Conservation (phyloP, 2,329 filamentous ascomycete species). For the Paracamarosporium sp. region DNA sequence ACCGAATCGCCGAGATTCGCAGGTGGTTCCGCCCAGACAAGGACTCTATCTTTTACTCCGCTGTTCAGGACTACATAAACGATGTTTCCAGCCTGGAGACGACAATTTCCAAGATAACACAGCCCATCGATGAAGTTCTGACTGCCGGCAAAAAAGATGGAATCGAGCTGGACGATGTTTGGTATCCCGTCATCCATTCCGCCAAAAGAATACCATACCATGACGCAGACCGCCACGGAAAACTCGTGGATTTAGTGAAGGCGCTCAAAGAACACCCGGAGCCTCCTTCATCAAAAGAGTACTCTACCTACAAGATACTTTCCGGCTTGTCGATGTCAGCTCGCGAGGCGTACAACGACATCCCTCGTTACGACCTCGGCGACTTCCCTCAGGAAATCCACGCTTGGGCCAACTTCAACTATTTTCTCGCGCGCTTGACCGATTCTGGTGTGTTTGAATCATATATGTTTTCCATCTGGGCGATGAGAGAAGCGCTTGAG, state of each 20-base stretch:
- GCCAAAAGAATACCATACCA: conserved; percentile 30
- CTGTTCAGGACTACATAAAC: conserved; percentile 31
- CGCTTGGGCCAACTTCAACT: conserved; percentile 41
- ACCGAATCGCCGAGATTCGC: conserved; percentile 36
- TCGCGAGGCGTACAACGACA: conserved; percentile 40
- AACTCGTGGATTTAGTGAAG: conserved; percentile 28
- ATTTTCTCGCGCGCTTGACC: conserved; percentile 36
- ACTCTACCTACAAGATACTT: conserved; percentile 26
- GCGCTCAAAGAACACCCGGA: conserved; percentile 34
- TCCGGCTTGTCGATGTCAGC: conserved; percentile 29
- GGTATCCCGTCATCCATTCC: conserved; percentile 40
- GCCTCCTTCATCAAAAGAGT: conserved; percentile 23
- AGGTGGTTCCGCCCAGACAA: conserved; percentile 37
- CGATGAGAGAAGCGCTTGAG: conserved; percentile 38
- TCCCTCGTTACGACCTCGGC: conserved; percentile 23
- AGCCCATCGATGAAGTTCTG: conserved; percentile 36
- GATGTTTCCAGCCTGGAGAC: conserved; percentile 21
- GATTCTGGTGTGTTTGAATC: conserved; percentile 19
- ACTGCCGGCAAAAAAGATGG: conserved; percentile 21
- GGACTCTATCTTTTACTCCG: conserved; percentile 26
- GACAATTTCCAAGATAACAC: conserved; percentile 23
- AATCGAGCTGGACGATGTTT: conserved; percentile 30
- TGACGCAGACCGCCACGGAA: conserved; percentile 16
- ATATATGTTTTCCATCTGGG: conserved; percentile 37
- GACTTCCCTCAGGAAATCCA: conserved; percentile 27